These are phyloP conservation scores for Erysimum cheiranthoides DNA, from an alignment of 345 rosid genomes.

Conservation along the genomic window DNA sequence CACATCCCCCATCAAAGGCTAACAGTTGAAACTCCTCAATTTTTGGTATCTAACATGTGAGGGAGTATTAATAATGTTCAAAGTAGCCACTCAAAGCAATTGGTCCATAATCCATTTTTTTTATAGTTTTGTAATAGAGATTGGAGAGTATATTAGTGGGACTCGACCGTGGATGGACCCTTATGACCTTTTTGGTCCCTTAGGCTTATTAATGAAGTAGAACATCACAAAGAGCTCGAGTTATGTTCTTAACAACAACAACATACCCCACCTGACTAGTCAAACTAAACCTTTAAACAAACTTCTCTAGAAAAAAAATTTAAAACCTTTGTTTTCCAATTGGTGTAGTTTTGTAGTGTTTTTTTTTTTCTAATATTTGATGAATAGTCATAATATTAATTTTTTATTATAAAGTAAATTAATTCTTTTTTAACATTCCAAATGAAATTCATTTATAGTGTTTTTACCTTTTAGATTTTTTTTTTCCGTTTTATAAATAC, in stretches of 20 bases:
- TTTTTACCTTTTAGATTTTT: too few relatives aligned
- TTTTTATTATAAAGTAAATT: too few relatives aligned
- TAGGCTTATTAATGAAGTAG: constrained; percentile 21
- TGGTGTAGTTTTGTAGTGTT: not conserved
- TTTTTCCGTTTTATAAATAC: too few relatives aligned
- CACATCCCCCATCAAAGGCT: constrained; percentile 18
- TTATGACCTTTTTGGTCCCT: constrained; percentile 8
- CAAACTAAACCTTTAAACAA: not conserved
- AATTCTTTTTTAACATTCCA: too few relatives aligned
- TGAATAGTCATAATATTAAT: too few relatives aligned
- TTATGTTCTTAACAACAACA: too few relatives aligned
- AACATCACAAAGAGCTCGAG: constrained; percentile 3
- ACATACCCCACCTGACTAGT: not conserved
- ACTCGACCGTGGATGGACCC: constrained; percentile 30
- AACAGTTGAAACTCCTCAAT: constrained; percentile 36
- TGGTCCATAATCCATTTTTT: not conserved
- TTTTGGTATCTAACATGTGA: constrained; percentile 27
- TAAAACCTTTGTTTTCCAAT: not conserved
- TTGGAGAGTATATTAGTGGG: constrained; percentile 12
- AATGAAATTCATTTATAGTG: too few relatives aligned
- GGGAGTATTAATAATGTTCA: constrained; percentile 32
- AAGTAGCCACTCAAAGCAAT: constrained; percentile 26
- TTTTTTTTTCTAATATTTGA: too few relatives aligned
- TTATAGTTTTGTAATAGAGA: constrained; percentile 19
- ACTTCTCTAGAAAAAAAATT: not conserved